phyloP scores from a whole-genome alignment of 1,284 basidiomycete genomes.

The Cryptococcus sp. region DNA sequence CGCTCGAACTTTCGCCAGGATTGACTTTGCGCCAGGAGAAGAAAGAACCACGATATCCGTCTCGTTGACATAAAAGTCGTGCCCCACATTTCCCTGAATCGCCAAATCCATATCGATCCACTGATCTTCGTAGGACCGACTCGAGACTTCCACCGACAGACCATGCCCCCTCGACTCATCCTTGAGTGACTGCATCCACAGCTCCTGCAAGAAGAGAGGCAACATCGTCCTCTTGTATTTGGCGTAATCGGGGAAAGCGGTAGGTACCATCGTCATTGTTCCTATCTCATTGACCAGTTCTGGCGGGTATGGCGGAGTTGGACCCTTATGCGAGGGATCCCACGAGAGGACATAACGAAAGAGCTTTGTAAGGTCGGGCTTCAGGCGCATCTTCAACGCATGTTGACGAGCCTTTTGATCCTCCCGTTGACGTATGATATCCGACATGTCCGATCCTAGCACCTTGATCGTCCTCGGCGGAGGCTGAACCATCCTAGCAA shows the following conservation, averaged over 20 bases:
- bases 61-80: conserved; percentile 70
- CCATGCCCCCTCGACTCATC: conserved; percentile 59
- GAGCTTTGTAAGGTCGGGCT: conserved; percentile 73
- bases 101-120: conserved; percentile 41
- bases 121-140: conserved; percentile 47
- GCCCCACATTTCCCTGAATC: conserved; percentile 53
- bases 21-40: conserved; percentile 41
- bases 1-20: conserved; percentile 72
- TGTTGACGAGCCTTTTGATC: conserved; percentile 59
- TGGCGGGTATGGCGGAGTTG: conserved; percentile 54
- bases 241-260: conserved; percentile 59
- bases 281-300: conserved; percentile 42
- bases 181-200: conserved; percentile 83
- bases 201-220: conserved; percentile 83
- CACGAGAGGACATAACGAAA: conserved; percentile 79
- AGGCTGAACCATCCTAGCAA: conserved; percentile 29
- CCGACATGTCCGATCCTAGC: conserved; percentile 49
- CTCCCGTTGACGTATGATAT: conserved; percentile 45
- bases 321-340: conserved; percentile 68
- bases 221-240: conserved; percentile 75
- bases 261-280: conserved; percentile 54
- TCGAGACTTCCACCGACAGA: conserved; percentile 63
- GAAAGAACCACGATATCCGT: conserved; percentile 72
- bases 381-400: conserved; percentile 63
- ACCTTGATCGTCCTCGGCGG: conserved; percentile 62